phyloP scores from a whole-genome alignment of 495 filamentous ascomycete genomes.

The Chaetomium fimeti region DNA sequence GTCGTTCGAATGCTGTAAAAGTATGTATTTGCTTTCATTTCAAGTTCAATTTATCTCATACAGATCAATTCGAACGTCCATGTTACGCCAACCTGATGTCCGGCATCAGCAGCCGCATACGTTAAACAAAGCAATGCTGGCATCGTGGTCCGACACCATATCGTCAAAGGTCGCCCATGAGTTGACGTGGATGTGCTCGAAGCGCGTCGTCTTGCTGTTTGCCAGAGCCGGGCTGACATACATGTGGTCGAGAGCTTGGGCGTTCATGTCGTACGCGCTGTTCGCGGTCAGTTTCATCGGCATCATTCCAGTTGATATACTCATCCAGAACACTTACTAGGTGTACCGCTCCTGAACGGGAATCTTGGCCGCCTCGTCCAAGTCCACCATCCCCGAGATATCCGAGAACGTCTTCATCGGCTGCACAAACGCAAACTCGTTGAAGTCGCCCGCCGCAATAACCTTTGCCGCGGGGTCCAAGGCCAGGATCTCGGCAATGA shows the following conservation, averaged over 20 bases:
- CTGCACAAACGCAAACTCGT: constrained; percentile 59
- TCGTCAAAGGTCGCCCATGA: constrained; percentile 53
- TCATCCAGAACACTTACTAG: constrained; percentile 37
- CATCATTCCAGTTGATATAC: not conserved
- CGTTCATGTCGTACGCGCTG: constrained; percentile 39
- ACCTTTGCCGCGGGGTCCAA: constrained; percentile 46
- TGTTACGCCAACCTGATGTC: too few relatives aligned
- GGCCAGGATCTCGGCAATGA: constrained; percentile 45
- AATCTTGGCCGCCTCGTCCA: constrained; percentile 52
- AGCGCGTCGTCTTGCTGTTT: constrained; percentile 31
- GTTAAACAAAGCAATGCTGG: constrained; percentile 54
- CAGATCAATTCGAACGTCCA: not conserved
- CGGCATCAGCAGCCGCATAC: constrained; percentile 43
- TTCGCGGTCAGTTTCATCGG: constrained; percentile 13
- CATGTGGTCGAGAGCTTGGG: constrained; percentile 61
- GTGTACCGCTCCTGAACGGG: constrained; percentile 56
- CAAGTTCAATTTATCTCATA: too few relatives aligned
- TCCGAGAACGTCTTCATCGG: constrained; percentile 48
- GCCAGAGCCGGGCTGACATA: constrained; percentile 50
- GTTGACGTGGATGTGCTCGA: constrained; percentile 63
- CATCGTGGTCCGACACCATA: constrained; percentile 59
- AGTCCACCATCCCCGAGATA: constrained; percentile 48
- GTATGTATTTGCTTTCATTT: too few relatives aligned
- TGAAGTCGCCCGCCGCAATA: constrained; percentile 58
- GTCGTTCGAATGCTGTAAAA: too few relatives aligned